Base-by-base conservation (phyloP, 2,329 filamentous ascomycete species). In the Pseudocercospora fijiensis region DNA sequence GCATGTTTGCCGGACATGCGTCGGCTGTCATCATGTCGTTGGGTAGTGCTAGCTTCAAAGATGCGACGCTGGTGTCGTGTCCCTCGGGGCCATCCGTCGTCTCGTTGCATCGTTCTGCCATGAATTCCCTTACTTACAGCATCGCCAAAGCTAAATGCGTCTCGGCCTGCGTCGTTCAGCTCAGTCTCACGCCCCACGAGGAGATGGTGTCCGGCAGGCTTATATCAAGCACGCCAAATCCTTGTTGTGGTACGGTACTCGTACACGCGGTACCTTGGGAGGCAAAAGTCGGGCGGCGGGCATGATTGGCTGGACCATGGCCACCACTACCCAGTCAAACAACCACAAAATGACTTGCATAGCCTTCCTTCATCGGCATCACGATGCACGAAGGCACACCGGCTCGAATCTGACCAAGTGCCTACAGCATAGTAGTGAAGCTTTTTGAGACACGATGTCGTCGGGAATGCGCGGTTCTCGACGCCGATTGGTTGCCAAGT, bases 311-410 rank as follows among this genome's bases (percentile, higher is more conserved):
- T 13, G 28, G n/a, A 22, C n/a, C 16, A 24, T 60, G 51, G 62
- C 51, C 60, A 65, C 49, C 56, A 28, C 49, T 37, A 52, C 41
- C 51, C 58, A 55, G 47, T 27, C 41, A 30, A 37, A 57, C 37
- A 49, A 58, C 57, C 52, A 58, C 64, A 63, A 53, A 62, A 64
- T 66, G 61, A 66, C 65, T 59, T 66, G 65, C 65, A 64, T 66
- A 56, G 59, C 61, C 61, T 62, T 62, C 61, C 61, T 62, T 62
- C 61, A 33, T 47, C 61, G 58, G 61, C 55, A 61, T 47, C 62
- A 60, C 49, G 49, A 53, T 30, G 49, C 49, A 53, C 43, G 53
- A 53, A 58, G 58, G 57, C 49, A 64, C 62, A 37, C 28, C 49
- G 24, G 45, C 43, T 43, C 30, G 55, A 53, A 18, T 30, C 49